Percentiles rank a stretch among this genome's conserved stretches.
phyloP scores from a whole-genome alignment of 352 stramenopile genomes.

The Pythium dissimile region DNA sequence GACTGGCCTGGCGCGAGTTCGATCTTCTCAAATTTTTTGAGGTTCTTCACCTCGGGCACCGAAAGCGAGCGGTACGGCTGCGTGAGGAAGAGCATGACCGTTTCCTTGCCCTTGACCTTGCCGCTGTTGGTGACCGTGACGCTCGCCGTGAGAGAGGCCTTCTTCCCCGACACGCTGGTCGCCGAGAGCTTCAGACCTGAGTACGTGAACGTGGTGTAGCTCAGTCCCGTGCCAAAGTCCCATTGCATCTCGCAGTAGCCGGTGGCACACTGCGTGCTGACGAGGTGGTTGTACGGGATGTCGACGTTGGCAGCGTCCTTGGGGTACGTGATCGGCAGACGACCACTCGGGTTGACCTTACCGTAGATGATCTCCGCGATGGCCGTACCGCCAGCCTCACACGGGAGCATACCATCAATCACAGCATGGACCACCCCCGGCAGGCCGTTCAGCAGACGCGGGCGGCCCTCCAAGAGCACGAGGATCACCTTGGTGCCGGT shows the following conservation, averaged over 20 bases:
- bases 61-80: constrained; percentile 22
- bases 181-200: constrained; percentile 27
- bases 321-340: constrained; percentile 81
- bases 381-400: constrained; percentile 72
- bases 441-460: constrained; percentile 64
- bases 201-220: constrained; percentile 60
- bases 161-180: constrained; percentile 20
- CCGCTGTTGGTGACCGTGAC: constrained; percentile 29
- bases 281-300: constrained; percentile 76
- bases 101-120: constrained; percentile 36
- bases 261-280: constrained; percentile 28
- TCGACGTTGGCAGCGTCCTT: constrained; percentile 56
- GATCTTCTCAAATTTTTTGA: constrained; percentile 76
- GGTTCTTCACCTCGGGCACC: constrained; percentile 65
- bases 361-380: constrained; percentile 84
- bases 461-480: constrained; percentile 73
- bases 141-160: constrained; percentile 12
- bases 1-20: constrained; percentile 28
- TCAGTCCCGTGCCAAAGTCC: constrained; percentile 58
- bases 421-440: constrained; percentile 60
- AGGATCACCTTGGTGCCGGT: constrained; percentile 81
- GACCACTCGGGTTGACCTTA: constrained; percentile 74
- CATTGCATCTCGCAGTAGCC: constrained; percentile 37
- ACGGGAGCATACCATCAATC: constrained; percentile 75
- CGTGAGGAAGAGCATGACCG: constrained; percentile 38